Evolutionary conservation across 2,329 filamentous ascomycete genomes (phyloP).

Genomic region (Beauveria australis): DNA sequence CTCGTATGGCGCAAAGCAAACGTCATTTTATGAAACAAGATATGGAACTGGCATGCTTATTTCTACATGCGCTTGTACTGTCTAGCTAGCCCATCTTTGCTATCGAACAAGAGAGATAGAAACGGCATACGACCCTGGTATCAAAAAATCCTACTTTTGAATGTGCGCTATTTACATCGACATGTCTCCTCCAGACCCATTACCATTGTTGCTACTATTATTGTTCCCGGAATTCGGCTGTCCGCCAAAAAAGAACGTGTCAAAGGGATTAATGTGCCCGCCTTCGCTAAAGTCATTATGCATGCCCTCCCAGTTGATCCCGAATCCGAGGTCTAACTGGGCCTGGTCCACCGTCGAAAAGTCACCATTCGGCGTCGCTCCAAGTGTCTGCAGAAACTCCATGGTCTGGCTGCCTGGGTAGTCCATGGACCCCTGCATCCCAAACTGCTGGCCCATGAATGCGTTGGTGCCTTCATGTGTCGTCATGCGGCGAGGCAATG

Average conservation of each 20-base stretch:
- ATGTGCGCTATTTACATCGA: background rate
- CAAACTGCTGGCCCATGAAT: slow-evolving; percentile 26
- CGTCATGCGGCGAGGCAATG: slow-evolving; percentile 28
- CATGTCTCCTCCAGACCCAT: background rate
- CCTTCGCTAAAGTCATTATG: slow-evolving; percentile 55
- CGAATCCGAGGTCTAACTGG: slow-evolving; percentile 57
- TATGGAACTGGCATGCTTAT: too few relatives aligned
- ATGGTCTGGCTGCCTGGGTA: slow-evolving; percentile 40
- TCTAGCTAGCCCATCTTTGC: too few relatives aligned
- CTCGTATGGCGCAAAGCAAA: too few relatives aligned
- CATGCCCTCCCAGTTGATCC: slow-evolving; percentile 55
- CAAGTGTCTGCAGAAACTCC: slow-evolving; percentile 45
- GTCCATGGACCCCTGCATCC: slow-evolving; percentile 26
- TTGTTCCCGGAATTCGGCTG: slow-evolving; percentile 4
- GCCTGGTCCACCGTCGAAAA: slow-evolving; percentile 31
- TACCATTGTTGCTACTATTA: slow-evolving; percentile 3
- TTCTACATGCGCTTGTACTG: too few relatives aligned
- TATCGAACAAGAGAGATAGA: too few relatives aligned
- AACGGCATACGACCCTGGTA: too few relatives aligned
- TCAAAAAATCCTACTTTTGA: background rate
- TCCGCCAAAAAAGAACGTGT: slow-evolving; percentile 64
- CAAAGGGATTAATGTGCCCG: slow-evolving; percentile 59
- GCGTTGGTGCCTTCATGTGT: slow-evolving; percentile 23
- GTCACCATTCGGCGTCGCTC: slow-evolving; percentile 23
- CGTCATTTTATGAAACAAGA: too few relatives aligned